Evolutionary conservation across 257 asterid species (phyloP).

Genomic region (Solanum etuberosum): DNA sequence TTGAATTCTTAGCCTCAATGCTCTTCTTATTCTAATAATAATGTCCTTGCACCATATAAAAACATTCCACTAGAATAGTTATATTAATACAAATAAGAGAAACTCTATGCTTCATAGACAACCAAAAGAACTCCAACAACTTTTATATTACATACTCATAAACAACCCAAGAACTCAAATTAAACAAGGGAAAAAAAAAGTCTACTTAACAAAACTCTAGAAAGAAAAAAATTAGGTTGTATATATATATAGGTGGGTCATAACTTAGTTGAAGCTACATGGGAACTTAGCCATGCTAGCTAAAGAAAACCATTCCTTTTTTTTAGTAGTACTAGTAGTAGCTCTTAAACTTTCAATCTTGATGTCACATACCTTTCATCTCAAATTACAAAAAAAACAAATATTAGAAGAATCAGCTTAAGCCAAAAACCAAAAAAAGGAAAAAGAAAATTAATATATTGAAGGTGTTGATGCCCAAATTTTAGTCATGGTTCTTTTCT

Average conservation of each 20-base stretch:
- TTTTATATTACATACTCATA: not conserved
- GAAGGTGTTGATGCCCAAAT: not conserved
- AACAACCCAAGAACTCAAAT: not conserved
- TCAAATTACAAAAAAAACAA: not conserved
- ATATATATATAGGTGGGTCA: not conserved
- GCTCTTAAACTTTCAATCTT: not conserved
- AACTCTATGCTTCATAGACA: not conserved
- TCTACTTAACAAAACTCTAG: not conserved
- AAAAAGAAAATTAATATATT: not conserved
- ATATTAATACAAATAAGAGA: not conserved
- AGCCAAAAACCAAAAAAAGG: not conserved
- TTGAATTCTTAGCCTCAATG: too few species aligned
- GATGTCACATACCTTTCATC: not conserved
- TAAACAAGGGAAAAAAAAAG: not conserved
- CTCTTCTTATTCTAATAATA: too few species aligned
- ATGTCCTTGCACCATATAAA: not conserved
- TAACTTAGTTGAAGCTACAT: not conserved
- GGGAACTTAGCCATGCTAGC: not conserved
- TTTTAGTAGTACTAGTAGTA: not conserved
- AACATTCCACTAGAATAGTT: not conserved
- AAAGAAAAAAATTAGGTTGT: not conserved
- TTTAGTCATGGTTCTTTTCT: not conserved
- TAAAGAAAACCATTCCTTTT: not conserved
- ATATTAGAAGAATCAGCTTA: not conserved
- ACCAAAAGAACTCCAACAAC: not conserved